These are phyloP conservation scores for Pestalotiopsis sp. DNA, from an alignment of 2,329 filamentous ascomycete genomes.

Conservation along the genomic window DNA sequence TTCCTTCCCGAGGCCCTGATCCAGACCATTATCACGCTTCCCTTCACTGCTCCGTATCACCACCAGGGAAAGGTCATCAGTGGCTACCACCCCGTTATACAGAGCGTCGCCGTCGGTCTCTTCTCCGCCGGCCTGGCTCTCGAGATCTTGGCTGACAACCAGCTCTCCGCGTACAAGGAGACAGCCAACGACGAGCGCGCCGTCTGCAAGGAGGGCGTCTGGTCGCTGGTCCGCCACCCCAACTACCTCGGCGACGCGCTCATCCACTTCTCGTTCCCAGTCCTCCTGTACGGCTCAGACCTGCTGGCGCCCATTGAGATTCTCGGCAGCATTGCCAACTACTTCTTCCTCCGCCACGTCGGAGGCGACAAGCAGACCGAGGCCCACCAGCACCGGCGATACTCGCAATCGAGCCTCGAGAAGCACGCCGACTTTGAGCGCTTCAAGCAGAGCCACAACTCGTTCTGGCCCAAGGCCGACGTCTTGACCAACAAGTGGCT, in stretches of 20 bases:
- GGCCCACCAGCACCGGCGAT: constrained; percentile 51
- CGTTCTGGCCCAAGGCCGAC: constrained; percentile 56
- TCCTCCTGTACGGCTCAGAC: constrained; percentile 56
- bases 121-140: constrained; percentile 58
- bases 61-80: constrained; percentile 30
- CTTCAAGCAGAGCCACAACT: constrained; percentile 57
- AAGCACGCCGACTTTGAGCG: constrained; percentile 55
- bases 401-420: constrained; percentile 47
- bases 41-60: constrained; percentile 58
- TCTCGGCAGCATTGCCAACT: constrained; percentile 59
- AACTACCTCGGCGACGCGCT: constrained; percentile 66
- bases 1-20: constrained; percentile 61
- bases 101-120: constrained; percentile 51
- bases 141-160: constrained; percentile 58
- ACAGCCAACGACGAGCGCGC: constrained; percentile 34
- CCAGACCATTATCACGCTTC: constrained; percentile 57
- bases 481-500: constrained; percentile 58
- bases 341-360: constrained; percentile 57
- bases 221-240: constrained; percentile 62
- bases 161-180: constrained; percentile 52
- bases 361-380: constrained; percentile 60
- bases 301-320: constrained; percentile 56
- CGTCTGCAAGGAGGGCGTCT: constrained; percentile 58
- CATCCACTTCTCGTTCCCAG: constrained; percentile 59
- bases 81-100: constrained; percentile 34